phyloP scores from a whole-genome alignment of 176 grass and related monocot species.

The Hordeum marinum region DNA sequence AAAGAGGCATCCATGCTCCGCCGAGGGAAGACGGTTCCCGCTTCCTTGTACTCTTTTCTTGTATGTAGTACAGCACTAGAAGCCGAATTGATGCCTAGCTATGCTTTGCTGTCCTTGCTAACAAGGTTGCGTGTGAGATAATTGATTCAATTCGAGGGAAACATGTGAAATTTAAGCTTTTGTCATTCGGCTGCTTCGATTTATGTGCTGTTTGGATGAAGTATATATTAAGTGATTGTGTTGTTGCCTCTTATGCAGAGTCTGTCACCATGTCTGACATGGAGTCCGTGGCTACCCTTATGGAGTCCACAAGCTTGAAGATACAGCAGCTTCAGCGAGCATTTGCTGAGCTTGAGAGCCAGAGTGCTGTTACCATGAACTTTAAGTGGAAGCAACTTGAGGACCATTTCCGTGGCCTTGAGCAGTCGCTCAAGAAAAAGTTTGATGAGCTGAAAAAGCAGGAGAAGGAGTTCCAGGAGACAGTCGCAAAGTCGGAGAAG shows the following conservation, averaged over 20 bases:
- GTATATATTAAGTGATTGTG: neutral
- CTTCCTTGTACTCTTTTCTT: neutral
- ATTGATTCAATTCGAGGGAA: neutral
- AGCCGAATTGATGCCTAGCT: neutral
- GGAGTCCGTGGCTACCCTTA: constrained; percentile 60
- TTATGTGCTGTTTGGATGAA: neutral
- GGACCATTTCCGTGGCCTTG: constrained; percentile 85
- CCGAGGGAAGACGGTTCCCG: neutral
- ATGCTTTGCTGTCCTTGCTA: neutral
- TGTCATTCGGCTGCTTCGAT: neutral
- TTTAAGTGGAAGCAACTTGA: constrained; percentile 97
- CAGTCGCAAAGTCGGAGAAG: constrained; percentile 37
- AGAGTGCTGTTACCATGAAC: constrained; percentile 62
- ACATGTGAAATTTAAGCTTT: neutral
- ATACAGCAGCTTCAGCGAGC: constrained; percentile 76
- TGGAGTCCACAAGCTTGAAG: constrained; percentile 80
- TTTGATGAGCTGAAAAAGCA: constrained; percentile 69
- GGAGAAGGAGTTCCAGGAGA: constrained; percentile 62
- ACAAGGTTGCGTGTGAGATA: neutral
- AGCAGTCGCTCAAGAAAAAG: constrained; percentile 67
- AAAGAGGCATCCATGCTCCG: neutral
- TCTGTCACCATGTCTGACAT: constrained; percentile 42
- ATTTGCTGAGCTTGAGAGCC: constrained; percentile 81
- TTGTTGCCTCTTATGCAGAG: neutral
- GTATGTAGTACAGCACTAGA: neutral